Evolutionary conservation across 139 green algal genomes (phyloP).

Genomic region (Ulvella scutata): DNA sequence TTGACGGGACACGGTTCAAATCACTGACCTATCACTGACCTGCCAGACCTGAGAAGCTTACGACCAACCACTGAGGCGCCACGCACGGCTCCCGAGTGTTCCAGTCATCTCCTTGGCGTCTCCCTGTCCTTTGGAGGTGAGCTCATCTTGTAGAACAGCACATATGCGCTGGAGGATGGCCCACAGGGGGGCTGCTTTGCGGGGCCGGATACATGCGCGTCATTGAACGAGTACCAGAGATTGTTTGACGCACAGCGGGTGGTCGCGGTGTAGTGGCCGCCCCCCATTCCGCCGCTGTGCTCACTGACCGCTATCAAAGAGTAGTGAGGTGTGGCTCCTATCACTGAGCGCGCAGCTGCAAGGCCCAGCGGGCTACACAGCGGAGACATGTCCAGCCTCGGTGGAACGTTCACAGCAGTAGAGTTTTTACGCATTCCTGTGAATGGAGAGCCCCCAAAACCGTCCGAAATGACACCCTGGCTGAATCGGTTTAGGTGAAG

Average conservation of each 20-base stretch:
- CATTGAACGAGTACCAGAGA: conserved; percentile 47
- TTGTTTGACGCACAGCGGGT: conserved; percentile 14
- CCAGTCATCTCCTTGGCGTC: too few species aligned
- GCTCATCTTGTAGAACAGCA: conserved; percentile 48
- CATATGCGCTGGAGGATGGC: conserved; percentile 26
- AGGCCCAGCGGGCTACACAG: conserved; percentile 35
- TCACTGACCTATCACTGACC: too few species aligned
- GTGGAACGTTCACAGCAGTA: conserved; percentile 23
- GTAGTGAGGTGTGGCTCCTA: conserved; percentile 16
- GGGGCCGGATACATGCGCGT: conserved; percentile 6
- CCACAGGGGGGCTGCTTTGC: background rate
- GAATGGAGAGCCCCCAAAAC: background rate
- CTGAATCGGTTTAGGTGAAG: conserved; percentile 51
- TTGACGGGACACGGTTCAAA: too few species aligned
- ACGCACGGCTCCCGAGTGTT: too few species aligned
- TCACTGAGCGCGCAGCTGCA: background rate
- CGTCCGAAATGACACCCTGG: conserved; percentile 4
- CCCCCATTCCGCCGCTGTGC: conserved; percentile 41
- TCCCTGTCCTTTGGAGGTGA: too few species aligned
- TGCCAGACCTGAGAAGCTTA: too few species aligned
- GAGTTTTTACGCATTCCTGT: conserved; percentile 25
- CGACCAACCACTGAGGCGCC: too few species aligned
- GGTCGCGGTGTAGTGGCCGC: conserved; percentile 48
- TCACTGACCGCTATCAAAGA: conserved; percentile 29
- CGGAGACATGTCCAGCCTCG: conserved; percentile 32